Conservation (phyloP, 1,284 basidiomycete species). For the Papiliotrema fonsecae region DNA sequence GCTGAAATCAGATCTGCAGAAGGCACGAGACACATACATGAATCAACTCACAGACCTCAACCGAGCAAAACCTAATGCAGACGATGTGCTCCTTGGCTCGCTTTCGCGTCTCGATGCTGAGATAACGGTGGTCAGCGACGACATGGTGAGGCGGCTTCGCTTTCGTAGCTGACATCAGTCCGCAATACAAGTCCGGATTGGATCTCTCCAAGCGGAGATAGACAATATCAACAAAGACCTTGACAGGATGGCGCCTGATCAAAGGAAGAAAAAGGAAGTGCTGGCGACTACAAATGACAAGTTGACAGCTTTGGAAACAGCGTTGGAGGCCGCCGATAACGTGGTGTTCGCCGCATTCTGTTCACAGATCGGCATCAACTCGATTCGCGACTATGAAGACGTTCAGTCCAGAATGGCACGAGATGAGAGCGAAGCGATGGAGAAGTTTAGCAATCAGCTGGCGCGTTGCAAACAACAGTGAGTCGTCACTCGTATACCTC, state of each 20-base stretch:
- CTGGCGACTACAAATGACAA: conserved; percentile 52
- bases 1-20: conserved; percentile 58
- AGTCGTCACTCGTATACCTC: conserved; percentile 34
- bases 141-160: conserved; percentile 59
- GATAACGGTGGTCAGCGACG: conserved; percentile 68
- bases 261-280: conserved; percentile 52
- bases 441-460: conserved; percentile 82
- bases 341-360: conserved; percentile 77
- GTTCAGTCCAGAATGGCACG: conserved; percentile 81
- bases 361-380: conserved; percentile 66
- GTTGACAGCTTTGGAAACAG: conserved; percentile 57
- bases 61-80: conserved; percentile 73
- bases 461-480: conserved; percentile 83
- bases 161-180: conserved; percentile 9
- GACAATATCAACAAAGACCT: conserved; percentile 69
- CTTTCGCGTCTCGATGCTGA: conserved; percentile 74
- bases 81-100: conserved; percentile 71
- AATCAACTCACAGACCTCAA: conserved; percentile 74
- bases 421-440: conserved; percentile 76
- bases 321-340: conserved; percentile 75
- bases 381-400: conserved; percentile 93
- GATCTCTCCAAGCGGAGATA: conserved; percentile 54
- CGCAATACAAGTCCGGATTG: conserved; percentile 31
- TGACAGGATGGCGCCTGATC: conserved; percentile 61
- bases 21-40: conserved; percentile 67